Conservation (phyloP, 768 basidiomycete genomes). For the Termitomyces sp. region DNA sequence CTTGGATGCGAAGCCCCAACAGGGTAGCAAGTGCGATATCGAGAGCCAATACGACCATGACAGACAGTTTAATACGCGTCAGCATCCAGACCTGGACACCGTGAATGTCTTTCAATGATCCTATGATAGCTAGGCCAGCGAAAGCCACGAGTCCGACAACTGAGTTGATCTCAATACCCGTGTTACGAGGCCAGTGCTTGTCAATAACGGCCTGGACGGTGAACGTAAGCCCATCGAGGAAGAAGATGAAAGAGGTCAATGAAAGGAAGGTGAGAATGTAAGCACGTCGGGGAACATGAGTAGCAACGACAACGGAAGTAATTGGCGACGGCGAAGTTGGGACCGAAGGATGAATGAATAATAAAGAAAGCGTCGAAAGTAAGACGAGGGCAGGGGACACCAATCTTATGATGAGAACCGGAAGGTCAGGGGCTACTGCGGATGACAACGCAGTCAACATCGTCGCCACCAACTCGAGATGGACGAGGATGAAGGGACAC, state of each 20-base stretch:
- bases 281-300: constrained; percentile 66
- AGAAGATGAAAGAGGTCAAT: constrained; percentile 63
- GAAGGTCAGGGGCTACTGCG: constrained; percentile 16
- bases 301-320: constrained; percentile 71
- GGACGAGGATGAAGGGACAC: constrained; percentile 11
- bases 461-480: constrained; percentile 21
- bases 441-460: constrained; percentile 18
- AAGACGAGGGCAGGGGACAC: constrained; percentile 65
- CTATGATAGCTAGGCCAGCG: constrained; percentile 65
- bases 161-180: constrained; percentile 64
- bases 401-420: constrained; percentile 55
- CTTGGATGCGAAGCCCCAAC: constrained; percentile 35
- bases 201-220: constrained; percentile 58
- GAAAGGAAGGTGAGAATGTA: constrained; percentile 70
- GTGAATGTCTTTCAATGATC: constrained; percentile 73
- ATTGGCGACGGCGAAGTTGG: constrained; percentile 58
- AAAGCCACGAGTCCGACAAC: constrained; percentile 66
- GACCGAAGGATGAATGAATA: constrained; percentile 40
- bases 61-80: constrained; percentile 48
- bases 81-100: constrained; percentile 65
- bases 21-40: constrained; percentile 59
- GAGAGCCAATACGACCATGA: constrained; percentile 46
- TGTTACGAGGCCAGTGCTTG: constrained; percentile 56
- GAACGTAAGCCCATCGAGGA: constrained; percentile 73
- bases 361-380: constrained; percentile 54